Conservation (phyloP, 768 basidiomycete species). For the Cantharellus anzutake region DNA sequence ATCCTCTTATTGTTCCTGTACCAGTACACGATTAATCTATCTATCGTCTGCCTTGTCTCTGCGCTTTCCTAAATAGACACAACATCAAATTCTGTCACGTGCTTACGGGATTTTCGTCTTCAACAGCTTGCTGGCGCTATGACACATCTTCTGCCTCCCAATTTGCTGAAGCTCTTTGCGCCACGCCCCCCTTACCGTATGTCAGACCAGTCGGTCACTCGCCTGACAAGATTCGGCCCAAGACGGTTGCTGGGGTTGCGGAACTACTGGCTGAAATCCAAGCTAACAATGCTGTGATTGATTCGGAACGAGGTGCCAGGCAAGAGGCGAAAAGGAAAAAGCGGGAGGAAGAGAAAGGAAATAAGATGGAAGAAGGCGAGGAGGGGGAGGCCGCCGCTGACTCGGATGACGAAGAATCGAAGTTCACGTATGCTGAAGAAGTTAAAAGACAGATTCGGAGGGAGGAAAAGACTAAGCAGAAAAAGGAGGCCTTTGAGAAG, state of each 20-base stretch:
- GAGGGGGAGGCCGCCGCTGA: constrained; percentile 4
- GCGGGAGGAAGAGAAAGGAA: constrained; percentile 28
- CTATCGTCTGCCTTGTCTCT: no score
- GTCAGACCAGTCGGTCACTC: constrained; percentile 70
- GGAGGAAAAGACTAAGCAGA: constrained; percentile 62
- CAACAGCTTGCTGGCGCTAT: background rate
- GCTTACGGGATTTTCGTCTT: background rate
- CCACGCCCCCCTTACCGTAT: constrained; percentile 85
- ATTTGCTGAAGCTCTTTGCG: constrained; percentile 90
- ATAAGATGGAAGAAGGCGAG: constrained; percentile 51
- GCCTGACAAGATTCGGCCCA: constrained; percentile 48
- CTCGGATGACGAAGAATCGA: constrained; percentile 27
- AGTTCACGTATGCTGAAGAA: constrained; percentile 68
- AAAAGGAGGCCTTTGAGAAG: constrained; percentile 50
- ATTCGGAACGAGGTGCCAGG: constrained; percentile 13
- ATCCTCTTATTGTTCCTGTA: no score
- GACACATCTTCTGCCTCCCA: constrained; percentile 83
- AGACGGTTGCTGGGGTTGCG: constrained; percentile 63
- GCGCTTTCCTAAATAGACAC: no score
- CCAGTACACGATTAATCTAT: no score
- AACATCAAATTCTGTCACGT: no score
- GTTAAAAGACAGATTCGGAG: constrained; percentile 56
- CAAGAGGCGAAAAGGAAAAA: constrained; percentile 4
- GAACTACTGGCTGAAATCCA: constrained; percentile 48
- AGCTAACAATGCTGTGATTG: constrained; percentile 54